Evolutionary conservation across 345 rosid species (phyloP).

Genomic region (Salix arbutifolia): DNA sequence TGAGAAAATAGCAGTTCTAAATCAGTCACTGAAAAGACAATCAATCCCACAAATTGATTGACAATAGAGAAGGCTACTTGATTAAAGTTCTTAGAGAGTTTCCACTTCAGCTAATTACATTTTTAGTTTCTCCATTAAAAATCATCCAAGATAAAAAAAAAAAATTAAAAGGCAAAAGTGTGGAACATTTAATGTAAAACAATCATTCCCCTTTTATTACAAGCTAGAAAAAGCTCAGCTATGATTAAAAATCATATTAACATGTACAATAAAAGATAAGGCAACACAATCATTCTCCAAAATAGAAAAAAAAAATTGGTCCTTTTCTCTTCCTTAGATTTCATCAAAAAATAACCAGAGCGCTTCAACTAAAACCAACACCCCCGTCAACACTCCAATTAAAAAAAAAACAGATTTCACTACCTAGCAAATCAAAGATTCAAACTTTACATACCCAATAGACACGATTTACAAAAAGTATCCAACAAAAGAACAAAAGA

Average conservation of each 20-base stretch:
- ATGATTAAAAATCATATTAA: too few species aligned
- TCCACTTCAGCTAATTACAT: neutral
- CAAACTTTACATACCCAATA: neutral
- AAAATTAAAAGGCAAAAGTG: too few species aligned
- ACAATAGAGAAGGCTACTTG: neutral
- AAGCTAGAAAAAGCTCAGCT: too few species aligned
- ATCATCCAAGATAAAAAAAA: too few species aligned
- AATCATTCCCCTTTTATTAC: too few species aligned
- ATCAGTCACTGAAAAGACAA: neutral
- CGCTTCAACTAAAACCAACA: neutral
- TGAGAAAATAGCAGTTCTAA: neutral
- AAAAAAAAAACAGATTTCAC: neutral
- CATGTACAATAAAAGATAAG: too few species aligned
- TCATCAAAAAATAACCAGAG: neutral
- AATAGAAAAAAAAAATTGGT: too few species aligned
- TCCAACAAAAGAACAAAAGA: neutral
- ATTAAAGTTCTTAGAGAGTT: neutral
- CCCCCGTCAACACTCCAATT: neutral
- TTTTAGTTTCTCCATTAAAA: neutral
- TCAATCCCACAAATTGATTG: neutral
- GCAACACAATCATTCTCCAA: too few species aligned
- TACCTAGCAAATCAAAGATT: neutral
- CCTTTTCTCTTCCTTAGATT: neutral
- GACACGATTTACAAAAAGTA: neutral
- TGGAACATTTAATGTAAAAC: too few species aligned